Percentiles rank a stretch among this genome's conserved stretches.
Conservation (phyloP, 345 rosid genomes). For the Bruguiera gymnorhiza region DNA sequence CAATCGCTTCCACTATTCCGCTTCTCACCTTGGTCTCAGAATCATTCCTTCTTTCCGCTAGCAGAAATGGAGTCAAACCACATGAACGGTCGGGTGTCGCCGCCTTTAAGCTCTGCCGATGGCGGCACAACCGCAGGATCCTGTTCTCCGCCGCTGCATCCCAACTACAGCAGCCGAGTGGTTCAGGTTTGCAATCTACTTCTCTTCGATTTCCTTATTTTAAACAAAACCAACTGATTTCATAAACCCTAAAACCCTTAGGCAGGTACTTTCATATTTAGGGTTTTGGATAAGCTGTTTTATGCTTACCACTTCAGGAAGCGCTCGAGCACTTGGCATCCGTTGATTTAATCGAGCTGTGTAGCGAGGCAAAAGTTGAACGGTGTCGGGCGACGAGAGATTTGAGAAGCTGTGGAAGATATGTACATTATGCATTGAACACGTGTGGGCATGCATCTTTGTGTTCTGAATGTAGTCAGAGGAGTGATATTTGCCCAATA, state of each 20-base stretch:
- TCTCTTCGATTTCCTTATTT: neutral
- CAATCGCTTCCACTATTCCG: no score
- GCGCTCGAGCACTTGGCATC: constrained; percentile 81
- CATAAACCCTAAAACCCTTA: constrained; percentile 17
- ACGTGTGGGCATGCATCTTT: constrained; percentile 93
- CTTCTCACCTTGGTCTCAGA: no score
- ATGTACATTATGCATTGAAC: constrained; percentile 58
- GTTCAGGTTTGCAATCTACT: constrained; percentile 38
- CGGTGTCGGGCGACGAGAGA: constrained; percentile 91
- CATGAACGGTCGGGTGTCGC: constrained; percentile 26
- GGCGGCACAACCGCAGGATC: constrained; percentile 25
- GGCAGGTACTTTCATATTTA: neutral
- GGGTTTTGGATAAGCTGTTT: constrained; percentile 1
- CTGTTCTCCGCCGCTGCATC: constrained; percentile 21
- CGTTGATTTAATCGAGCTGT: constrained; percentile 63
- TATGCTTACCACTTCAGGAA: constrained; percentile 50
- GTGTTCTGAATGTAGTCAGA: constrained; percentile 77
- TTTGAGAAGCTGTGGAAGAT: constrained; percentile 79
- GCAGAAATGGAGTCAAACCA: constrained; percentile 30
- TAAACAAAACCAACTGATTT: neutral
- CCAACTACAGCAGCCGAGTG: constrained; percentile 39
- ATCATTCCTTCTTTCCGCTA: no score
- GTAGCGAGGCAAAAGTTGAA: constrained; percentile 85
- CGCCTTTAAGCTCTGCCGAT: constrained; percentile 16
- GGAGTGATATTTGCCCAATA: constrained; percentile 85